Evolutionary conservation across 495 filamentous ascomycete species (phyloP), one percentile per base, ranked within the genome.

Genomic region (Penicillium paradoxum): DNA sequence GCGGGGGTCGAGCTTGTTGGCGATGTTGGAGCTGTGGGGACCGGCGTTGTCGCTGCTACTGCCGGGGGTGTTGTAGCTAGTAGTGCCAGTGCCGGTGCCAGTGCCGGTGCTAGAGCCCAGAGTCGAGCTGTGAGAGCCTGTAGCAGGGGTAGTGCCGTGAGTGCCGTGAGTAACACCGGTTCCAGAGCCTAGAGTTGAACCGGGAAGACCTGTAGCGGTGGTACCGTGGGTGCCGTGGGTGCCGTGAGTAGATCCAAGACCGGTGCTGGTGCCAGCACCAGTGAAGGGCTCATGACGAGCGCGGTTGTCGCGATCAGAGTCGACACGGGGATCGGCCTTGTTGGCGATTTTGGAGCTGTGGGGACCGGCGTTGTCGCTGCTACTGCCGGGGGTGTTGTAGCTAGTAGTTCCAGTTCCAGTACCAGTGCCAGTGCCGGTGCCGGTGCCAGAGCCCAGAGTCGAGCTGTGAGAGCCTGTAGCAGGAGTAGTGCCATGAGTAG

Each of bases 1-100:
- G 10, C 49, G 49, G 19, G 39, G 49, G 17, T 51, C 49, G 19
- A 32, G 11, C 19, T 51, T 51, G 49, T 51, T 51, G 9, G 49
- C 49, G 19, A 43, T 25, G 27, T 43, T 43, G 19, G 49, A 51
- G 19, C 21, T 22, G 29, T 51, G 39, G 1, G 34, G 34, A 37
- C 34, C 34, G 34, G 34, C 2, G 14, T 37, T 37, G 34, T 15
- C n/a, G n/a, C 14, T 15, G 34, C 34, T 37, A n/a, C 34, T 37
- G 34, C 34, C 34, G 14, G 34, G 34, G 34, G 34, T 37, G 34
- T 37, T 37, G 34, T 37, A 37, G 34, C n/a, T 17, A 13, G 27
- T 22, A 27, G 32, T 38, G 19, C 32, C 21, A 3, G 45, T 17
- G 33, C 32, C 18, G 17, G 27, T 24, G 34, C 34, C 6, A 13